Conservation (phyloP, 228 moss, liverwort and hornwort species). For the Sphagnum magellanicum region DNA sequence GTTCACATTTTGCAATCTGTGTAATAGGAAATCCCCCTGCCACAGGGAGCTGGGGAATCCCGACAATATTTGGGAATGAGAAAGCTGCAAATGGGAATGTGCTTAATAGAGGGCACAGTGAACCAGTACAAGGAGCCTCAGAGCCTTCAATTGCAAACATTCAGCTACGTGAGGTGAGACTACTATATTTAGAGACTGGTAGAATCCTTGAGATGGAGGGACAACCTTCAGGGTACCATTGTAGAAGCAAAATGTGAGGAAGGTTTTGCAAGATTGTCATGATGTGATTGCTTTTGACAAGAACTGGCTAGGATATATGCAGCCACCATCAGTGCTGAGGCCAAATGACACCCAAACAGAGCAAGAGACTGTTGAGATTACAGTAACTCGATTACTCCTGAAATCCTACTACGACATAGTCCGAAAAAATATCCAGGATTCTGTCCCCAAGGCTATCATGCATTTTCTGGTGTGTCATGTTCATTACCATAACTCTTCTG, state of each 20-base stretch:
- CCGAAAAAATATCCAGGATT: conserved; percentile 93
- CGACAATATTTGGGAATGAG: conserved; percentile 94
- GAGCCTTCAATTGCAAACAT: conserved; percentile 89
- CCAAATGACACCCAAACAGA: conserved; percentile 90
- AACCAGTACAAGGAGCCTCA: conserved; percentile 72
- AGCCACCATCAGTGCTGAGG: conserved; percentile 87
- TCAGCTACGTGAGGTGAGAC: conserved; percentile 81
- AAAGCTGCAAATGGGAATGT: conserved; percentile 66
- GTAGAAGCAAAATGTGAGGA: too few species aligned
- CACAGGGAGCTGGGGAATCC: conserved; percentile 91
- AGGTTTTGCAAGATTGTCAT: too few species aligned
- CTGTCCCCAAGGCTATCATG: conserved; percentile 97
- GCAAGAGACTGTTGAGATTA: conserved; percentile 95
- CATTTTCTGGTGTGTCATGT: conserved; percentile 73
- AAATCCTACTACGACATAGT: conserved; percentile 99
- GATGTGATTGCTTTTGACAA: background rate
- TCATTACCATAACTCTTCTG: background rate
- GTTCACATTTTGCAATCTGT: conserved; percentile 1
- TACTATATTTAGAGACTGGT: background rate
- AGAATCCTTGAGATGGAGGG: background rate
- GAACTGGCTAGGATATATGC: conserved; percentile 4
- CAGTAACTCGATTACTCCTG: conserved; percentile 81
- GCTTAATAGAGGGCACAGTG: conserved; percentile 64
- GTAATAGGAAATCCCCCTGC: conserved; percentile 40
- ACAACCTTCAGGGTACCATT: background rate